Percentiles rank a stretch among this genome's conserved stretches.
phyloP scores from a whole-genome alignment of 106 monocot species.

The Acorus calamus region DNA sequence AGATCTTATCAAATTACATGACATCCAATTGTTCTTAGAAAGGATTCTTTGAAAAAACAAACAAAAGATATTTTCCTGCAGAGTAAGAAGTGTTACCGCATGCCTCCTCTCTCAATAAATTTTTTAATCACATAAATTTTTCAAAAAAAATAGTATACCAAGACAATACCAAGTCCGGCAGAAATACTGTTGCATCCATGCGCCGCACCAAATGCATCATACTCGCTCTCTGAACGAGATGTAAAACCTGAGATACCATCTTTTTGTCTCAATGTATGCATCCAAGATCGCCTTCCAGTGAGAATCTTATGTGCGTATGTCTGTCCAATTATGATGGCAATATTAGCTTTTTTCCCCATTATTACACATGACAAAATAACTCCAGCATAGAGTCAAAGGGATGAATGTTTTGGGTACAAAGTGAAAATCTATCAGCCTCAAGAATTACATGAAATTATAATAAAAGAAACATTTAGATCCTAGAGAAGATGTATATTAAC shows the following conservation, averaged over 20 bases:
- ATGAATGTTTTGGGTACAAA: too few species aligned
- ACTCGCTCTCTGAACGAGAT: slow-evolving; percentile 57
- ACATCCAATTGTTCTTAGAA: background rate
- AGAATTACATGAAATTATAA: too few species aligned
- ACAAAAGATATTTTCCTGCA: background rate
- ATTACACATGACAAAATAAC: too few species aligned
- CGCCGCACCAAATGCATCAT: slow-evolving; percentile 73
- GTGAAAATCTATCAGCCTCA: too few species aligned
- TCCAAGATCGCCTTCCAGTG: slow-evolving; percentile 56
- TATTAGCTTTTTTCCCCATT: too few species aligned
- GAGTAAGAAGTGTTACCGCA: too few species aligned
- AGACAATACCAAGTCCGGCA: slow-evolving; percentile 52
- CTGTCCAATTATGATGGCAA: slow-evolving; percentile 23
- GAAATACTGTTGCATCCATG: slow-evolving; percentile 80
- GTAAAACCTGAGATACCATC: slow-evolving; percentile 65
- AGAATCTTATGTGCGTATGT: slow-evolving; percentile 75
- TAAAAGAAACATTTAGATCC: too few species aligned
- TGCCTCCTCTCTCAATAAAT: too few species aligned
- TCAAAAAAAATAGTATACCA: background rate
- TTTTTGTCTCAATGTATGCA: slow-evolving; percentile 55
- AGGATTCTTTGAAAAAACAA: background rate
- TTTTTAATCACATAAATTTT: background rate
- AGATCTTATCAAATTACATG: too few species aligned
- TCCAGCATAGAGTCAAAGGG: too few species aligned
- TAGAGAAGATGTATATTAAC: background rate